These are phyloP conservation scores for Ustilago sp. DNA, from an alignment of 1,284 basidiomycete genomes.

Conservation along the genomic window DNA sequence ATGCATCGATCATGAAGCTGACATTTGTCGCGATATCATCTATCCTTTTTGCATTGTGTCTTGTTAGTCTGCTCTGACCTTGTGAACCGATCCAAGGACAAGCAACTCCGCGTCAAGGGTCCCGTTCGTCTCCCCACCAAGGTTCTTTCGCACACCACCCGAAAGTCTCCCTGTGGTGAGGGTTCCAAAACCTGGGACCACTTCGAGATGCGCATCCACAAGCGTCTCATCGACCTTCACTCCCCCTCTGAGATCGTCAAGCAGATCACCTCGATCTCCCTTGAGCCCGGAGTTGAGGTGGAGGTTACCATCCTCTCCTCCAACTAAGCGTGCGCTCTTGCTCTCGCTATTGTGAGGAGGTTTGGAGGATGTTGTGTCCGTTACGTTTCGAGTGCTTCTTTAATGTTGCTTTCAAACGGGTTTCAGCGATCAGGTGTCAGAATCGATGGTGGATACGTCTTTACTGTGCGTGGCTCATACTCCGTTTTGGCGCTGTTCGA, in stretches of 20 bases:
- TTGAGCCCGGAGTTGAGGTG: conserved; percentile 99
- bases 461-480: conserved; percentile 27
- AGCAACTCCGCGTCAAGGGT: conserved; percentile 98
- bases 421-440: conserved; percentile 13
- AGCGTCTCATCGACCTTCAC: conserved; percentile 98
- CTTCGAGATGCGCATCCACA: conserved; percentile 99
- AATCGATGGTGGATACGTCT: conserved; percentile 15
- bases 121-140: conserved; percentile 99
- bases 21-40: neutral
- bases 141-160: conserved; percentile 97
- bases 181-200: conserved; percentile 99
- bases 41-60: neutral
- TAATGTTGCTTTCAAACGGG: conserved; percentile 19
- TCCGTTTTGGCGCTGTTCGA: conserved; percentile 3
- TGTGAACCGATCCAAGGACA: conserved; percentile 99
- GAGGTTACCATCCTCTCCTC: conserved; percentile 92
- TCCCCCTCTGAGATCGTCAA: conserved; percentile 99
- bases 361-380: neutral
- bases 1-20: neutral
- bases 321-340: conserved; percentile 50
- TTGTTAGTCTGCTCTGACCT: conserved; percentile 88
- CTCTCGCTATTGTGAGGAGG: neutral
- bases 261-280: conserved; percentile 98
- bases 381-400: conserved; percentile 6
- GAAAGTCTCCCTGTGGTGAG: conserved; percentile 84